Evolutionary conservation across 176 grass and related monocot genomes (phyloP), one percentile per base, ranked within the genome.

Genomic region (Aegilops tauschii): DNA sequence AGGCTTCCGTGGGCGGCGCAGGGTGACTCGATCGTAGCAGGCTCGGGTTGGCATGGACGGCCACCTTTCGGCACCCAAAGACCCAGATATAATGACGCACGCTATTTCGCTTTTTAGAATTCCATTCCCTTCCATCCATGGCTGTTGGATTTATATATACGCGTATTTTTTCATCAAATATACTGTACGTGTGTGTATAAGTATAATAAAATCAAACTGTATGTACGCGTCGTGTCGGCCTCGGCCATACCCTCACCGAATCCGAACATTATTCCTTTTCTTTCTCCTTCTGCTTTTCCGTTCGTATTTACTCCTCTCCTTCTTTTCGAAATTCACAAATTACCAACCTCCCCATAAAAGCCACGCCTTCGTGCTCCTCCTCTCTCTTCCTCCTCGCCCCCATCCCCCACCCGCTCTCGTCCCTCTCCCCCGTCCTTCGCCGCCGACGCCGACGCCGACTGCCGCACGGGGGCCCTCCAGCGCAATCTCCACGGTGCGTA

Each of bases 41-140:
- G 25, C 61, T 65, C 61, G 79, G 27, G 31, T 21, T 84, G 39
- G 68, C 63, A 85, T 59, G 25, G 44, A 27, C 79, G 72, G 17
- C 80, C 29, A 79, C 32, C 89, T 90, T 90, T 90, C 84, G 84
- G 89, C 89, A 27, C 7, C 74, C 69, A 87, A 74, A 63, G 78
- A 76, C 75, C 12, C 10, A 20, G 25, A 82, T 67, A 54, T 61
- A 5, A 49, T 12, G 11, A 64, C 1, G 37, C 17, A 30, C 27
- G 2, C 4, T 21, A 9, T 35, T 52, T 32, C 3, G 31, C 31
- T 4, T 32, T 25, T 17, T 34, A 54, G 16, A 54, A 54, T 18
- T 54, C 50, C 16, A 52, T 52, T 17, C 12, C 42, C 11, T 45
- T 45, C 14, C 47, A 54, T 54, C 16, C 5, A 18, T 54, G 16